phyloP scores from a whole-genome alignment of 1,139 yeast genomes.

The Blastobotrys persicus region DNA sequence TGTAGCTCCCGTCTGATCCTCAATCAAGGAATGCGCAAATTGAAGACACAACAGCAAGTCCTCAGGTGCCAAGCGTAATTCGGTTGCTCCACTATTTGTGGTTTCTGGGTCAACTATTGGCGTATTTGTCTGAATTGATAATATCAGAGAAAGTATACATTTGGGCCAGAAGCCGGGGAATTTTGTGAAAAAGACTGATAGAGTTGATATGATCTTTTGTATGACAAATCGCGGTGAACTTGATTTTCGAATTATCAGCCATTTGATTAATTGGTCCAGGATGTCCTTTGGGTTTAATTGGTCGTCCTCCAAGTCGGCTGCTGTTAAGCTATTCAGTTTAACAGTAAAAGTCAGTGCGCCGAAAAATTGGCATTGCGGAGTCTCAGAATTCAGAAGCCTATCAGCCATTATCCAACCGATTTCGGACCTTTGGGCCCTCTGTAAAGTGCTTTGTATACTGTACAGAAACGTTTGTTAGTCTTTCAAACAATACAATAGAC shows the following conservation, averaged over 20 bases:
- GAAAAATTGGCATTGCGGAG: conserved; percentile 52
- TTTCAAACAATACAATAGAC: conserved; percentile 3
- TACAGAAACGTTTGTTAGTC: background rate
- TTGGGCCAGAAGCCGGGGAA: conserved; percentile 36
- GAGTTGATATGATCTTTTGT: conserved; percentile 37
- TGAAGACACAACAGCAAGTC: conserved; percentile 24
- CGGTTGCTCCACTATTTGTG: background rate
- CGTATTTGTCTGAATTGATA: conserved; percentile 12
- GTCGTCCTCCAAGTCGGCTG: conserved; percentile 14
- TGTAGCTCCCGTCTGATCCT: conserved; percentile 24
- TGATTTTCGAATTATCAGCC: conserved; percentile 26
- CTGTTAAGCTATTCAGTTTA: conserved; percentile 40
- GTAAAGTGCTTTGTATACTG: conserved; percentile 47
- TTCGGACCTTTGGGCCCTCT: conserved; percentile 47
- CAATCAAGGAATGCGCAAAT: conserved; percentile 31
- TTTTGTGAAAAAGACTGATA: conserved; percentile 33
- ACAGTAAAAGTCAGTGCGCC: conserved; percentile 62
- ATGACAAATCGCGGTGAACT: conserved; percentile 30
- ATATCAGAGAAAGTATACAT: conserved; percentile 23
- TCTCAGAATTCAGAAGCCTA: conserved; percentile 39
- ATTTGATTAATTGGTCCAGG: conserved; percentile 30
- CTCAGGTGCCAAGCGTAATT: conserved; percentile 5
- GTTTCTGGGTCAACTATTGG: background rate
- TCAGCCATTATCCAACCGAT: conserved; percentile 52
- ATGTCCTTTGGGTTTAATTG: conserved; percentile 19